phyloP scores from a whole-genome alignment of 2,329 filamentous ascomycete species.

The Scytalidium sp. region DNA sequence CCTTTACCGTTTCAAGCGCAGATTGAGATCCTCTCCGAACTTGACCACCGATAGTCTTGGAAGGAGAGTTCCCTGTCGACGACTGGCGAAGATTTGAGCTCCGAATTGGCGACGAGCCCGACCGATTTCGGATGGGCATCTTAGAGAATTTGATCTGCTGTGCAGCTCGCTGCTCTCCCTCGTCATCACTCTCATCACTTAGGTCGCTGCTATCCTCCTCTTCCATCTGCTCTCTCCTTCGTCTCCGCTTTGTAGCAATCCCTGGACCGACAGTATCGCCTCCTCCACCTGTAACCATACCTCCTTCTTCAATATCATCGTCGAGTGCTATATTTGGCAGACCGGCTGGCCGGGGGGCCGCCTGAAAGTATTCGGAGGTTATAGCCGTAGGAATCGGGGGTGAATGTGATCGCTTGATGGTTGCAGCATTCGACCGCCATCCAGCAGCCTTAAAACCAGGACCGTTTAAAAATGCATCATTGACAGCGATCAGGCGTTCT shows the following conservation, averaged over 20 bases:
- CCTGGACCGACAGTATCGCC: slow-evolving; percentile 67
- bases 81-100: slow-evolving; percentile 59
- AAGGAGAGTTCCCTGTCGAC: slow-evolving; percentile 73
- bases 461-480: slow-evolving; percentile 75
- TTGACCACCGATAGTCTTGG: slow-evolving; percentile 35
- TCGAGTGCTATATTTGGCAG: slow-evolving; percentile 56
- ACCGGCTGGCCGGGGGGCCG: slow-evolving; percentile 57
- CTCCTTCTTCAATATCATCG: slow-evolving; percentile 63
- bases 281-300: slow-evolving; percentile 64
- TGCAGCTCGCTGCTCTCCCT: slow-evolving; percentile 67
- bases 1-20: slow-evolving; percentile 66
- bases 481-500: slow-evolving; percentile 78
- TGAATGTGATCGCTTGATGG: slow-evolving; percentile 80
- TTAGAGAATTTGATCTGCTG: slow-evolving; percentile 96
- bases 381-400: slow-evolving; percentile 82
- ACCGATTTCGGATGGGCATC: slow-evolving; percentile 83
- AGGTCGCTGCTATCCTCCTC: slow-evolving; percentile 85
- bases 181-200: slow-evolving; percentile 81
- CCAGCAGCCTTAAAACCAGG: slow-evolving; percentile 79
- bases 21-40: slow-evolving; percentile 67
- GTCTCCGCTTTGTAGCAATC: slow-evolving; percentile 62
- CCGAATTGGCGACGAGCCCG: slow-evolving; percentile 84
- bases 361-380: slow-evolving; percentile 81
- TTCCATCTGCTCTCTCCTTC: slow-evolving; percentile 65
- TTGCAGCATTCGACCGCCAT: slow-evolving; percentile 70